Base-by-base conservation (phyloP, 2,329 filamentous ascomycete species). In the Purpureocillium lavendulum region DNA sequence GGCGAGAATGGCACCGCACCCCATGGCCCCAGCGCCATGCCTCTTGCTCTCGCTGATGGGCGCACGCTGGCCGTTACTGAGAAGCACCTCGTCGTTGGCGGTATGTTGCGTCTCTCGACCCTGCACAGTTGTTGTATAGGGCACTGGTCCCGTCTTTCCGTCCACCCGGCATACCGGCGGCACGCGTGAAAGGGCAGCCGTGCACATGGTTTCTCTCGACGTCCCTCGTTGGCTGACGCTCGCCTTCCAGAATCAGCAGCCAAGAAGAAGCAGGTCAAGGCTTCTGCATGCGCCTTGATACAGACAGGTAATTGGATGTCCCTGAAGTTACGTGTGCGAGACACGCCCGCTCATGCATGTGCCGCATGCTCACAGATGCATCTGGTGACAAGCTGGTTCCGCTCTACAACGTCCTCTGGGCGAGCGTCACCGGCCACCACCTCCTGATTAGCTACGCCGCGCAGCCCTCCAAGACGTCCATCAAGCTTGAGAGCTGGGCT, bases 341-440 rank as follows among this genome's bases (percentile, higher is more conserved):
- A 12, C 24, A n/a, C 3, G 18, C 12, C 9, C 30, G 18, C 29
- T 38, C 36, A 38, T 18, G 15, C 11, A 30, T 26, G 21, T 12
- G 21, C 31, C 34, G 34, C 43, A 30, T 26, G 14, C 29, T 31
- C 24, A 24, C 36, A 60, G 58, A 48, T 38, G 42, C 45, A n/a
- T 36, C 41, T 33, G 40, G 48, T 8, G 54, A 49, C 10, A 48
- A 57, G 16, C 52, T 52, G 5, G 82, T 96, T 24, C 80, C 85
- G 2, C 82, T 87, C 45, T 89, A 86, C 65, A 84, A 94, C 57
- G 66, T 96, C 45, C 78, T 96, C 36, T 94, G 87, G 82, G 86
- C 83, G 30, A 80, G 86, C 48, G 57, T 83, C 21, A 66, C 69
- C 36, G 68, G 73, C 33, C 67, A 67, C 40, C 70, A 73, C 24